Conservation (phyloP, 306 rosid genomes). For the Carpinus fangiana region DNA sequence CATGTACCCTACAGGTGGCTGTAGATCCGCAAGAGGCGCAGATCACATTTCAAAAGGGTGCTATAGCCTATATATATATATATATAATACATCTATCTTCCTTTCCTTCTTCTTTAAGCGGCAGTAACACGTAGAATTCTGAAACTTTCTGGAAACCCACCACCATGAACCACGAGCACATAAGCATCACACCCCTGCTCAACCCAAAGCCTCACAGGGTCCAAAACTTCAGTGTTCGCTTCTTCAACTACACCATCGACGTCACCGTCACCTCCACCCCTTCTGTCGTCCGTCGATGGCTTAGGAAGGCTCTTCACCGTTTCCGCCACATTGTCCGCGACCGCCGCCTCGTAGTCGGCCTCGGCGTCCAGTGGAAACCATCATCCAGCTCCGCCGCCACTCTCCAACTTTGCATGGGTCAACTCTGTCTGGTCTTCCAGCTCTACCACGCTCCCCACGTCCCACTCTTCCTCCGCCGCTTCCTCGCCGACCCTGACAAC, state of each 20-base stretch:
- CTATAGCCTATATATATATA: too few relatives aligned
- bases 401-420: constrained; percentile 44
- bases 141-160: too few relatives aligned
- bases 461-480: constrained; percentile 16
- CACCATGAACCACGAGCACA: neutral
- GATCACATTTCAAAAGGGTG: too few relatives aligned
- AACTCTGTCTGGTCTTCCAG: constrained; percentile 42
- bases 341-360: constrained; percentile 39
- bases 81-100: too few relatives aligned
- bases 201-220: neutral
- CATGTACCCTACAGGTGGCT: too few relatives aligned
- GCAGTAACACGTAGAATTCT: too few relatives aligned
- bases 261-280: constrained; percentile 35
- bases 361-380: constrained; percentile 60
- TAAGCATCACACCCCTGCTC: neutral
- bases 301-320: neutral
- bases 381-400: constrained; percentile 24
- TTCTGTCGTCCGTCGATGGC: constrained; percentile 34
- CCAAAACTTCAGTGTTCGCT: neutral
- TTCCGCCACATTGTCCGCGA: neutral
- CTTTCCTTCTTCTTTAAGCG: too few relatives aligned
- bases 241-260: neutral
- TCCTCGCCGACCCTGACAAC: constrained; percentile 3
- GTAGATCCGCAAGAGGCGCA: too few relatives aligned
- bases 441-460: constrained; percentile 11